phyloP scores from a whole-genome alignment of 495 filamentous ascomycete genomes.

The Pseudomonodictys pantanalensis region DNA sequence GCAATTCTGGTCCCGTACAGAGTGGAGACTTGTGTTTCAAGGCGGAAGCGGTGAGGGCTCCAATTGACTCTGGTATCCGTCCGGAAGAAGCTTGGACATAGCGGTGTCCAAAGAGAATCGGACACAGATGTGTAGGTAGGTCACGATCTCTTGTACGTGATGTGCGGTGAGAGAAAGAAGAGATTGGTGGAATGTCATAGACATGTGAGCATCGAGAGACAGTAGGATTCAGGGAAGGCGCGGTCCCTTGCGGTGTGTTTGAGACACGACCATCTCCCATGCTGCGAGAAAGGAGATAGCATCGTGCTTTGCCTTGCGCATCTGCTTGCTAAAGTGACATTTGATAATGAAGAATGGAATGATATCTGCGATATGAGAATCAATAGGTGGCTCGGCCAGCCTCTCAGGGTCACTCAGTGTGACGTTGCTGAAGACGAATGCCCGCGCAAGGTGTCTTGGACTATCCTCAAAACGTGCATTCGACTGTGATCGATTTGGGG shows the following conservation, averaged over 20 bases:
- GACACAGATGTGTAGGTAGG: constrained; percentile 13
- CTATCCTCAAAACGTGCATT: too few species aligned
- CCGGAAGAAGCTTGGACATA: constrained; percentile 9
- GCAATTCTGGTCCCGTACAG: background rate
- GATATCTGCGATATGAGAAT: too few species aligned
- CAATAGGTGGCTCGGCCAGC: too few species aligned
- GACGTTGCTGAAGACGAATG: too few species aligned
- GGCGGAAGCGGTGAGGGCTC: constrained; percentile 29
- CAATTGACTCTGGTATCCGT: background rate
- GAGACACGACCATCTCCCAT: background rate
- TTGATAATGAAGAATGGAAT: too few species aligned
- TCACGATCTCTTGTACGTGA: background rate
- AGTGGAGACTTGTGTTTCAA: constrained; percentile 22
- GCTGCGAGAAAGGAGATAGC: background rate
- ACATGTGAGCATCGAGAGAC: background rate
- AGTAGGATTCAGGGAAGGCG: background rate
- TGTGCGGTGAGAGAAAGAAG: constrained; percentile 6
- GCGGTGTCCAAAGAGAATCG: background rate
- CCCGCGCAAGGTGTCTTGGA: too few species aligned
- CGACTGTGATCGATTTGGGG: too few species aligned
- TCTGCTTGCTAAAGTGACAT: background rate
- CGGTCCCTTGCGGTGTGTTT: constrained; percentile 1
- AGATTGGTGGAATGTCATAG: background rate
- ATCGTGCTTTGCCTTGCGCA: constrained; percentile 17
- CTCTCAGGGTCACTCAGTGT: too few species aligned